These are phyloP conservation scores for Epithemia pelagica DNA, from an alignment of 108 stramenopile genomes.

Conservation along the genomic window DNA sequence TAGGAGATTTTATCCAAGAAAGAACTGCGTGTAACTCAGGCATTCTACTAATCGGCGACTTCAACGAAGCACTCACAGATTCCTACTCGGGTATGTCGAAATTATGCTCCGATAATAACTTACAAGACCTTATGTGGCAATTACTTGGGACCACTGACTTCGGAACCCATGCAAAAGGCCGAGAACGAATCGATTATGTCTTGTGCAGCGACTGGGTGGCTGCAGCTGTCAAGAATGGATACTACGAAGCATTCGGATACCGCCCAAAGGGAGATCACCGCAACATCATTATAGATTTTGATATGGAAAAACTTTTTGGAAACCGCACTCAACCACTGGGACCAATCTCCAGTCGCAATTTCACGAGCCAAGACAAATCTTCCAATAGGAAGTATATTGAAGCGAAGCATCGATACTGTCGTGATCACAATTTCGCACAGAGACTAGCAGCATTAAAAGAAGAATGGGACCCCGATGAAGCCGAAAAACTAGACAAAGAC, in stretches of 20 bases:
- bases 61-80: background rate
- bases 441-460: background rate
- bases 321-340: background rate
- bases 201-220: background rate
- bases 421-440: background rate
- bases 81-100: background rate
- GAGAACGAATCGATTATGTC: background rate
- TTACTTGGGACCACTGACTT: background rate
- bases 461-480: background rate
- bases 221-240: background rate
- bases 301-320: background rate
- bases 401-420: background rate
- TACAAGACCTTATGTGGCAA: background rate
- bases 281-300: background rate
- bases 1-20: background rate
- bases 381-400: background rate
- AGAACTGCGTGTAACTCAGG: background rate
- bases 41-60: background rate
- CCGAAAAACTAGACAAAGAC: background rate
- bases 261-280: background rate
- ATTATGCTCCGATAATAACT: background rate
- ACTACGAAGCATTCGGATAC: background rate
- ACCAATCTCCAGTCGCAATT: background rate
- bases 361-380: background rate
- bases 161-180: background rate